phyloP scores from a whole-genome alignment of 768 basidiomycete species.

The Trametes elegans region DNA sequence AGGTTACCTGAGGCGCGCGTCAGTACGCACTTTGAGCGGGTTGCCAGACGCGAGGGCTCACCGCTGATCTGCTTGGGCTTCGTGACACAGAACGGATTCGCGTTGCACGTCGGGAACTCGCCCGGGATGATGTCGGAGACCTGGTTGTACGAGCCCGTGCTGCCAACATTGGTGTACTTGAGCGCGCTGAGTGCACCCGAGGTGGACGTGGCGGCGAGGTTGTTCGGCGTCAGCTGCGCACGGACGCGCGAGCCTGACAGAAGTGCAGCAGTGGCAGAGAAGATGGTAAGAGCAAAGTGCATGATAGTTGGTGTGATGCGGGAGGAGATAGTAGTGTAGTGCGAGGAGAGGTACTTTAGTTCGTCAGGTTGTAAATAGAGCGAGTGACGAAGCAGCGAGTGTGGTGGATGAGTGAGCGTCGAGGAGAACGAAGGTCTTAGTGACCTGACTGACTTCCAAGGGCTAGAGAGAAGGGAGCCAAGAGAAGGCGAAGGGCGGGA shows the following conservation, averaged over 20 bases:
- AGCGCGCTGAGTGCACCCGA: constrained; percentile 27
- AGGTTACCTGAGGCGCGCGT: constrained; percentile 22
- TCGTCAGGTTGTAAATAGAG: background rate
- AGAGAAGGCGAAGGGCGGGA: background rate
- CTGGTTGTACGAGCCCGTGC: constrained; percentile 26
- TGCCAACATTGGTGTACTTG: constrained; percentile 29
- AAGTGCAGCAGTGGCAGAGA: constrained; percentile 16
- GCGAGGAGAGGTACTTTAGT: background rate
- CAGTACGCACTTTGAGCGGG: background rate
- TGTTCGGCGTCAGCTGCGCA: constrained; percentile 20
- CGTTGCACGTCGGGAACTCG: constrained; percentile 26
- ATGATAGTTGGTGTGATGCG: no score
- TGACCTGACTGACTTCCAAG: background rate
- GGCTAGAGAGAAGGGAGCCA: background rate
- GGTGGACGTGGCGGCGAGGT: constrained; percentile 18
- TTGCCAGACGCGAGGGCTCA: background rate
- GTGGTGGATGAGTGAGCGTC: constrained; percentile 10
- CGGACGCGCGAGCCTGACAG: constrained; percentile 11
- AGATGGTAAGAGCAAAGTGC: constrained; percentile 8
- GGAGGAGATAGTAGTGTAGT: background rate
- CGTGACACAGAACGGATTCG: constrained; percentile 24
- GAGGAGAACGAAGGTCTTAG: constrained; percentile 6
- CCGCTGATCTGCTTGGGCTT: constrained; percentile 20
- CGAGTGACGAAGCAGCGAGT: background rate
- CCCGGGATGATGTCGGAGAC: constrained; percentile 30